A percentile compares a stretch with the other conserved stretches of the same genome.
Conservation (phyloP, 306 rosid genomes). For the Fragaria vesca region DNA sequence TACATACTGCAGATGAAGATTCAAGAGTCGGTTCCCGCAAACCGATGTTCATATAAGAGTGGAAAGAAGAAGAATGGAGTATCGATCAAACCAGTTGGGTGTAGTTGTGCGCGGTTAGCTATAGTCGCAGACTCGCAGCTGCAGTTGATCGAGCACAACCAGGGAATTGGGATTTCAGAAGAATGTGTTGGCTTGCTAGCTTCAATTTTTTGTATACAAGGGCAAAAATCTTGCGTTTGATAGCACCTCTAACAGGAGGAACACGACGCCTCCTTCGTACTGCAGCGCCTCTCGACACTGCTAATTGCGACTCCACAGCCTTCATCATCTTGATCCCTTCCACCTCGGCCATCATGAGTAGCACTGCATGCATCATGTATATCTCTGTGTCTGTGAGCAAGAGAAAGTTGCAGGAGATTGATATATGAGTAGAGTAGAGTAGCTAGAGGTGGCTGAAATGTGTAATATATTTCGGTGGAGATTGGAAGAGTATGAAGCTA, state of each 20-base stretch:
- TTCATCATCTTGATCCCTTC: conserved; percentile 23
- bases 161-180: background rate
- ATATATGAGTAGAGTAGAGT: background rate
- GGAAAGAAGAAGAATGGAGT: background rate
- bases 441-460: background rate
- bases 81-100: background rate
- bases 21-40: background rate
- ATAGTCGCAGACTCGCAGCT: background rate
- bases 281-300: background rate
- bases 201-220: conserved; percentile 28
- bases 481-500: background rate
- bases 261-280: conserved; percentile 1
- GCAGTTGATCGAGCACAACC: background rate
- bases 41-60: background rate
- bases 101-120: background rate
- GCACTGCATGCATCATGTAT: background rate
- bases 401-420: background rate
- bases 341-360: background rate
- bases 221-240: conserved; percentile 43
- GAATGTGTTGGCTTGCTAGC: conserved; percentile 23
- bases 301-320: background rate
- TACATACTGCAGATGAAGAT: background rate
- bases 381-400: background rate
- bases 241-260: conserved; percentile 37
- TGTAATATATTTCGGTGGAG: background rate